A percentile compares a stretch with the other conserved stretches of the same genome.
Conservation (phyloP, 768 basidiomycete species). For the Rhizopogon vesiculosus region DNA sequence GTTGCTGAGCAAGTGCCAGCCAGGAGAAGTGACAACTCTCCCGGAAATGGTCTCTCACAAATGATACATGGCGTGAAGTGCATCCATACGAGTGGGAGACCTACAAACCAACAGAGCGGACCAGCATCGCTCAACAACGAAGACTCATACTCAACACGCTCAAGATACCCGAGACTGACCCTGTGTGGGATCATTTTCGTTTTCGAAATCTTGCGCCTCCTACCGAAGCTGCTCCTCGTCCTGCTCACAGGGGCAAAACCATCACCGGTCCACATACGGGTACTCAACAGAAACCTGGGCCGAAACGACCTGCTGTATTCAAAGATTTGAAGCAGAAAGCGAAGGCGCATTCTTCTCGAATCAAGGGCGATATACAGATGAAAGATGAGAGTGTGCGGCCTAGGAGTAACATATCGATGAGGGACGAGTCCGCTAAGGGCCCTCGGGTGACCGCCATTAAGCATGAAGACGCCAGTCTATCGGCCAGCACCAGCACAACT, state of each 20-base stretch:
- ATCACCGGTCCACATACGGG: constrained; percentile 6
- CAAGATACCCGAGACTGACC: constrained; percentile 54
- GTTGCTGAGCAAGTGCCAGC: constrained; percentile 42
- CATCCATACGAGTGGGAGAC: constrained; percentile 61
- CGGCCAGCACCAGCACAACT: constrained; percentile 4
- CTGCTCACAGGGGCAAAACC: constrained; percentile 5
- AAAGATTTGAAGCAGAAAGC: constrained; percentile 41
- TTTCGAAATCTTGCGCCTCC: constrained; percentile 21
- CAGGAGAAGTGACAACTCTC: constrained; percentile 32
- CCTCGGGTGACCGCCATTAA: constrained; percentile 26
- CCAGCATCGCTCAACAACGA: constrained; percentile 46
- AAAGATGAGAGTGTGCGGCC: constrained; percentile 30
- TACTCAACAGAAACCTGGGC: constrained; percentile 19
- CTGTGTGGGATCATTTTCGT: constrained; percentile 55
- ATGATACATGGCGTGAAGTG: constrained; percentile 59
- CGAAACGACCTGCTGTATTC: constrained; percentile 42
- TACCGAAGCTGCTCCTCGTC: constrained; percentile 8
- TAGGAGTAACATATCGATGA: constrained; percentile 39
- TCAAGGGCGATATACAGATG: constrained; percentile 33
- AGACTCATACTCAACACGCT: constrained; percentile 43
- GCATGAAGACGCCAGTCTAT: constrained; percentile 19
- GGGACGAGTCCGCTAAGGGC: constrained; percentile 38
- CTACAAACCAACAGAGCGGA: constrained; percentile 43
- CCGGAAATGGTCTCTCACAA: constrained; percentile 52
- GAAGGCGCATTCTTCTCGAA: constrained; percentile 18